These are phyloP conservation scores for Trichomonascaceae sp. DNA, from an alignment of 1,139 yeast species.

Conservation along the genomic window DNA sequence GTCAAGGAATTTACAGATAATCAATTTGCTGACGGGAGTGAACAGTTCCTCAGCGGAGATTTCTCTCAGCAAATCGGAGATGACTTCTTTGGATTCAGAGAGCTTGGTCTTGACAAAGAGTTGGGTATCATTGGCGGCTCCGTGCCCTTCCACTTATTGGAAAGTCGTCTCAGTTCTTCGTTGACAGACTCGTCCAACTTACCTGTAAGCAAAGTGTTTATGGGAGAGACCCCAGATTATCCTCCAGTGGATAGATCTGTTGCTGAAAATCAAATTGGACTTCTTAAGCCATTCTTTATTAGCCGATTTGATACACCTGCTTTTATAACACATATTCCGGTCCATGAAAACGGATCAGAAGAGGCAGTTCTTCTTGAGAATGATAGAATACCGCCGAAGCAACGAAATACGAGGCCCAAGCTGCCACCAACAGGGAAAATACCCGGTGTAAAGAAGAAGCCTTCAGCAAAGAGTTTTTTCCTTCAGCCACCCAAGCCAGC, in stretches of 20 bases:
- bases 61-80: conserved; percentile 84
- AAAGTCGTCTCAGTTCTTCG: conserved; percentile 54
- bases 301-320: conserved; percentile 26
- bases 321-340: conserved; percentile 18
- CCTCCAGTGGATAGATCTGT: conserved; percentile 44
- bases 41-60: conserved; percentile 90
- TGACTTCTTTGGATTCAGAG: conserved; percentile 95
- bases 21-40: conserved; percentile 83
- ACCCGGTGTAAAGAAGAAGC: conserved; percentile 54
- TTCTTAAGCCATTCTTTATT: conserved; percentile 53
- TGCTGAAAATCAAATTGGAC: conserved; percentile 46
- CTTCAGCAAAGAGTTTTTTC: conserved; percentile 25
- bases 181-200: conserved; percentile 10
- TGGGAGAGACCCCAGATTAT: conserved; percentile 33
- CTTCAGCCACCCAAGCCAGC: conserved; percentile 8
- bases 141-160: conserved; percentile 83
- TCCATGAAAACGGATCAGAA: conserved; percentile 36
- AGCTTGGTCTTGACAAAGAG: conserved; percentile 88
- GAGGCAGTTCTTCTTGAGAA: conserved; percentile 52
- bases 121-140: conserved; percentile 80
- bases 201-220: conserved; percentile 11
- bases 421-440: conserved; percentile 94
- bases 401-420: conserved; percentile 72
- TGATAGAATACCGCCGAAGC: conserved; percentile 75
- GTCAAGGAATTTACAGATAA: conserved; percentile 62